Evolutionary conservation across 148 eudicot species (phyloP).

Genomic region (Rhododendron williamsianum): DNA sequence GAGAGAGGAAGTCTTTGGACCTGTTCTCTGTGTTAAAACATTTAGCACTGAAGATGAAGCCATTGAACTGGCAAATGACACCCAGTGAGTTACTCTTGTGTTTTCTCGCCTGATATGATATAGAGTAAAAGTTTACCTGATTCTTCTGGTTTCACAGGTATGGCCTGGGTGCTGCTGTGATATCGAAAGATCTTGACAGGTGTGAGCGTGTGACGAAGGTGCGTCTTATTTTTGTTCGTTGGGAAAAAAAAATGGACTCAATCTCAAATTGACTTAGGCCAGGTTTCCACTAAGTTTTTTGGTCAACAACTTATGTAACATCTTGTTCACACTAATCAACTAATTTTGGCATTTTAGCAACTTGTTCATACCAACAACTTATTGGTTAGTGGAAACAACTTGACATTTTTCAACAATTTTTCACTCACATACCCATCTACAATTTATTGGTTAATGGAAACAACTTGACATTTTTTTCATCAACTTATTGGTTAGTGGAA

Average conservation of each 20-base stretch:
- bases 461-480: no score
- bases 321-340: no score
- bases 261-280: not conserved
- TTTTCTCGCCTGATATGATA: not conserved
- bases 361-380: no score
- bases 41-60: conserved; percentile 93
- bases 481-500: no score
- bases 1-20: conserved; percentile 99
- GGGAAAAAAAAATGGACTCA: not conserved
- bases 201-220: conserved; percentile 92
- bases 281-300: no score
- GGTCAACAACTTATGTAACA: no score
- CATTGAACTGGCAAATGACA: conserved; percentile 89
- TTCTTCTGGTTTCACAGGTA: conserved; percentile 36
- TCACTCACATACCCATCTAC: no score
- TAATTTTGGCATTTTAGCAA: no score
- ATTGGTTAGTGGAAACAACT: no score
- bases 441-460: no score
- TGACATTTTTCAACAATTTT: no score
- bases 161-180: conserved; percentile 84
- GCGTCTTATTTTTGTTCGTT: conserved; percentile 15
- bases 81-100: conserved; percentile 50
- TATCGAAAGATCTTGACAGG: conserved; percentile 80
- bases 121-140: conserved; percentile 8
- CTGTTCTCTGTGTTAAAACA: conserved; percentile 85